Evolutionary conservation across 495 filamentous ascomycete genomes (phyloP).

Genomic region (Lasiosphaeria miniovina): DNA sequence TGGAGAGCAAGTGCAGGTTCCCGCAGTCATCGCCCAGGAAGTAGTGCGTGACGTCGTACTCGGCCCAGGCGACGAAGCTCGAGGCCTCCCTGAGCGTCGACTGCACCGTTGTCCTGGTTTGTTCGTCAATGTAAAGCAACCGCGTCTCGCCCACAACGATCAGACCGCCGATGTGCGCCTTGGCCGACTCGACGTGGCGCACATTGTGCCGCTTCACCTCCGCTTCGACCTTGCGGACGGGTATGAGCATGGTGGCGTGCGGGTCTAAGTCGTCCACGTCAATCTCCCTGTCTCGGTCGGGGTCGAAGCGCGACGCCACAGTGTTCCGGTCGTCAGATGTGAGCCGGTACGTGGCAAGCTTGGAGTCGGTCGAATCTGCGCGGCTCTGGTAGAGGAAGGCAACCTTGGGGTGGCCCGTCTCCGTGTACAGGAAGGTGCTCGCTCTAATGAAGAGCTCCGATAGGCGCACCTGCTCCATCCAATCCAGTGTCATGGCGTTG

Average conservation of each 20-base stretch:
- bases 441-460: slow-evolving; percentile 84
- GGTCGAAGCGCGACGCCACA: slow-evolving; percentile 44
- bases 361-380: slow-evolving; percentile 58
- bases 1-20: slow-evolving; percentile 71
- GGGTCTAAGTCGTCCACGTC: slow-evolving; percentile 62
- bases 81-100: slow-evolving; percentile 65
- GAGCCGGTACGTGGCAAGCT: slow-evolving; percentile 56
- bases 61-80: slow-evolving; percentile 85
- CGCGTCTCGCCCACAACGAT: slow-evolving; percentile 83
- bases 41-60: slow-evolving; percentile 74
- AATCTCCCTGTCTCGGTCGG: slow-evolving; percentile 46
- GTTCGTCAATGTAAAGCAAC: slow-evolving; percentile 77
- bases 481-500: slow-evolving; percentile 55
- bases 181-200: slow-evolving; percentile 45
- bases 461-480: slow-evolving; percentile 69
- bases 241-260: slow-evolving; percentile 79
- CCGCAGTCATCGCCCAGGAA: slow-evolving; percentile 90
- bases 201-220: slow-evolving; percentile 51
- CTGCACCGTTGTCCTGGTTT: slow-evolving; percentile 58
- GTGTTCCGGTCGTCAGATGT: slow-evolving; percentile 49
- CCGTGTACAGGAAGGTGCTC: slow-evolving; percentile 74
- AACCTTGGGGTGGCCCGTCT: slow-evolving; percentile 69
- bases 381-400: slow-evolving; percentile 81
- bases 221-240: slow-evolving; percentile 59
- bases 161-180: slow-evolving; percentile 60